A percentile compares a stretch with the other conserved stretches of the same genome.
Conservation (phyloP, 257 asterid genomes). For the Scutellaria baicalensis region DNA sequence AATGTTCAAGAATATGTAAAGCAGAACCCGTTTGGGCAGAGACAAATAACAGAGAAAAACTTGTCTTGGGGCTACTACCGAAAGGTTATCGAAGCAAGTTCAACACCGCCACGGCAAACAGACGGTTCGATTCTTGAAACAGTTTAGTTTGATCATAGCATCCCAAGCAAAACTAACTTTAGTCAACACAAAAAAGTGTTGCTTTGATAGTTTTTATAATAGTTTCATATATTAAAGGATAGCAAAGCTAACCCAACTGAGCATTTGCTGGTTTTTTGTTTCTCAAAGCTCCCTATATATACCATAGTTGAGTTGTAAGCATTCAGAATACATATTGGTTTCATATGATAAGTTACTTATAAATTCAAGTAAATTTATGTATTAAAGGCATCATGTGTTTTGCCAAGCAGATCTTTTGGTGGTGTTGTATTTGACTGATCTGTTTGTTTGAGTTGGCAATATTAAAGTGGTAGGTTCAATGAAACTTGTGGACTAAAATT, state of each 20-base stretch:
- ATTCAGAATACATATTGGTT: not conserved
- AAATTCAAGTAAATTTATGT: not conserved
- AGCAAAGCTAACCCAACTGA: not conserved
- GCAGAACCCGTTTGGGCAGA: slow-evolving; percentile 71
- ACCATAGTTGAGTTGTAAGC: too few species aligned
- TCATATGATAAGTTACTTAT: not conserved
- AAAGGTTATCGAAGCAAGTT: slow-evolving; percentile 46
- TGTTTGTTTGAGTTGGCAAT: too few species aligned
- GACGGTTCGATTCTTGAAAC: not conserved
- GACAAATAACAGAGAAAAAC: slow-evolving; percentile 60
- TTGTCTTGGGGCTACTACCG: slow-evolving; percentile 69
- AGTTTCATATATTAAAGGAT: too few species aligned
- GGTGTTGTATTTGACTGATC: too few species aligned
- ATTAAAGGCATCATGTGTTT: not conserved
- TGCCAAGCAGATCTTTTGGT: not conserved
- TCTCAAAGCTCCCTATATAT: not conserved
- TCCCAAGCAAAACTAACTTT: not conserved
- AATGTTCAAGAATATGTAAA: slow-evolving; percentile 67
- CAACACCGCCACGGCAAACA: slow-evolving; percentile 29
- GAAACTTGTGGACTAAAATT: too few species aligned
- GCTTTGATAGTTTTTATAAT: too few species aligned
- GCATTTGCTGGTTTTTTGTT: not conserved
- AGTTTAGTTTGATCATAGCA: not conserved
- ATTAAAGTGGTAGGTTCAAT: too few species aligned
- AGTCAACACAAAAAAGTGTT: not conserved